Evolutionary conservation across 495 filamentous ascomycete genomes (phyloP), one percentile per base, ranked within the genome.

Genomic region (Jackrogersella minutella): DNA sequence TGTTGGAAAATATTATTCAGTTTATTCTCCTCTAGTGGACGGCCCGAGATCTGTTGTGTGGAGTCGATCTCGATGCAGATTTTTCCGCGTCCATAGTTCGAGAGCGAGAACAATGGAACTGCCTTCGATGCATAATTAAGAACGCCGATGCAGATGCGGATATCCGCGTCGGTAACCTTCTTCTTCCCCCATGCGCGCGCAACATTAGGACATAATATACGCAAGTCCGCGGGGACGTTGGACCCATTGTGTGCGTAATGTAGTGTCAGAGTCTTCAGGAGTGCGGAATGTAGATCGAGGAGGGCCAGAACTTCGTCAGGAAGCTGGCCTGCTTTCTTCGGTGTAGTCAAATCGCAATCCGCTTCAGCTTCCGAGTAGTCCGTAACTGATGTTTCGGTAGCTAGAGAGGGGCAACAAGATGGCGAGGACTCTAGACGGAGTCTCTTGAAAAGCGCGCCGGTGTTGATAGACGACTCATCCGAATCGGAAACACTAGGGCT

Each of bases 241-340:
- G 79, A 77, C 67, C 88, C 87, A 77, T 90, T 85, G 77, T 92
- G 89, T 0, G 86, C 87, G 58, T 82, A 82, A 58, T 88, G 83
- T 51, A 89, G 71, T 16, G 79, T 83, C 16, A 88, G 74, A 16
- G 86, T 81, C 44, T 82, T 83, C 57, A 88, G 79, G 56, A 90
- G 85, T 47, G 85, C 77, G 26, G 80, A 73, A 66, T 88, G 81
- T 4, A 89, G 76, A 50, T 81, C 74, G 53, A 87, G 73, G 43
- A 90, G 79, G 59, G 84, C 81, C 61, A 82, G 60, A 22, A 90
- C 76, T 69, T 87, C 86, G 19, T 60, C 61, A 0, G 87, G 86
- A 13, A 88, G 77, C 33, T 74, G 69, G 28, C 70, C 36, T 34
- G 64, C 5, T 33, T 59, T 8, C 39, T 59, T 60, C 9, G 54